Base-by-base conservation (phyloP, 1,139 yeast species). In the Blastobotrys apis region DNA sequence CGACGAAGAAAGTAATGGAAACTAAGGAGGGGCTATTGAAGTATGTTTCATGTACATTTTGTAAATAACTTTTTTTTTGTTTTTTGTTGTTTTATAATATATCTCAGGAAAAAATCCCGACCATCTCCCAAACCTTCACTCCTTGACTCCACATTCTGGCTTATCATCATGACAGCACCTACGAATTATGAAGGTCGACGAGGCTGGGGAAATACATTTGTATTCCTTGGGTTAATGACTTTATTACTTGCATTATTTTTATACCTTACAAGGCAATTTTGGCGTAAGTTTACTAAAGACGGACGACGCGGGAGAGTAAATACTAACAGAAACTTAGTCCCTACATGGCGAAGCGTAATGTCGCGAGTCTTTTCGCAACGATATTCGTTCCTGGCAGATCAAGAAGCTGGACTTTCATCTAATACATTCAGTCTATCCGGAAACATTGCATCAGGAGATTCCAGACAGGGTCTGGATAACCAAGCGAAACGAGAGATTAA, bases 331-430 rank as follows among this genome's bases (percentile, higher is more conserved):
- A 4, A 15, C 4, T 19, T 10, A 40, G 43, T 41, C 19, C 44
- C 44, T 3, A 20, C 35, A 23, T 41, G 39, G 39, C 35, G 30
- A 6, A 21, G 16, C 3, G 21, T 41, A 10, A 27, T 22, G 5
- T 33, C 35, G n/a, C 27, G 38, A 19, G 10, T 20, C 2, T n/a
- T 29, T 27, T 34, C 30, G 26, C 20, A 22, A 33, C n/a, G n/a
- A 19, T 51, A 56, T 27, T 68, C 80, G 1, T 84, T 84, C 58
- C 66, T 67, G 35, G 70, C 70, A 12, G 94, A 85, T 59, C 57
- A 78, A 20, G 85, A 79, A 42, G 67, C 69, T n/a, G 95, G 95
- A 0, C 64, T 85, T 31, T 67, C 72, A 32, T 84, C 94, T 15
- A 67, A 64, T 33, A 74, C 67, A 31, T 85, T 85, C 57, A 77